phyloP scores from a whole-genome alignment of 495 filamentous ascomycete species.

The Cercophora newfieldiana region DNA sequence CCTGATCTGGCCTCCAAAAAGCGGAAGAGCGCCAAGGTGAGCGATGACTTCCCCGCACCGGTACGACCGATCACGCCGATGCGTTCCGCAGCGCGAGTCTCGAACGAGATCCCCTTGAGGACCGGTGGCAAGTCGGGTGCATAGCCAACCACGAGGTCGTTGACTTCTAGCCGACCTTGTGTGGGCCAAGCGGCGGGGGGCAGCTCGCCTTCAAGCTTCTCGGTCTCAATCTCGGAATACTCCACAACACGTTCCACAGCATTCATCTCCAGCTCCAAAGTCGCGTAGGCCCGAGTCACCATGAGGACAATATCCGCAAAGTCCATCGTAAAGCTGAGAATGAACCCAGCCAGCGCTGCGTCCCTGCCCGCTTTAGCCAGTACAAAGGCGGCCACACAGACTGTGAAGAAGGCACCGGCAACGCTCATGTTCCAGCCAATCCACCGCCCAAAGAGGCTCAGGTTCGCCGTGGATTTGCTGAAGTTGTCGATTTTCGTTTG shows the following conservation, averaged over 20 bases:
- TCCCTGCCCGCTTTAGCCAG: constrained; percentile 60
- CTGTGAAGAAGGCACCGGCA: constrained; percentile 64
- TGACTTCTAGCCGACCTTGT: constrained; percentile 68
- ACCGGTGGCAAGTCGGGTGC: constrained; percentile 31
- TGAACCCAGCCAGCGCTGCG: constrained; percentile 73
- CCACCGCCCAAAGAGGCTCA: constrained; percentile 69
- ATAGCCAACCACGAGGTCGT: constrained; percentile 40
- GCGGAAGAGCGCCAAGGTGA: constrained; percentile 41
- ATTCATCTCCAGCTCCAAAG: constrained; percentile 75
- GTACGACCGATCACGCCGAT: constrained; percentile 51
- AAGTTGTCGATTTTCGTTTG: constrained; percentile 61
- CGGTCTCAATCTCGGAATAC: constrained; percentile 67
- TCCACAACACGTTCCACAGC: constrained; percentile 75
- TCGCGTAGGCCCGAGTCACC: constrained; percentile 56
- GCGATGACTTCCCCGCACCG: constrained; percentile 45
- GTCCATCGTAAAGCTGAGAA: constrained; percentile 56
- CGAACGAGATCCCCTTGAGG: constrained; percentile 36
- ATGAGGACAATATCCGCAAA: constrained; percentile 51
- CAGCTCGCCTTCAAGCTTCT: constrained; percentile 57
- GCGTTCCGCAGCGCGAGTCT: constrained; percentile 34
- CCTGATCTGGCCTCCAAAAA: constrained; percentile 38
- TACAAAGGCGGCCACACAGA: constrained; percentile 60
- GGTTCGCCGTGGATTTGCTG: constrained; percentile 56
- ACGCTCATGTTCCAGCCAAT: constrained; percentile 64
- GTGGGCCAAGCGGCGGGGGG: constrained; percentile 75